Evolutionary conservation across 2,329 filamentous ascomycete genomes (phyloP), one percentile per base, ranked within the genome.

Genomic region (Alternaria atra): DNA sequence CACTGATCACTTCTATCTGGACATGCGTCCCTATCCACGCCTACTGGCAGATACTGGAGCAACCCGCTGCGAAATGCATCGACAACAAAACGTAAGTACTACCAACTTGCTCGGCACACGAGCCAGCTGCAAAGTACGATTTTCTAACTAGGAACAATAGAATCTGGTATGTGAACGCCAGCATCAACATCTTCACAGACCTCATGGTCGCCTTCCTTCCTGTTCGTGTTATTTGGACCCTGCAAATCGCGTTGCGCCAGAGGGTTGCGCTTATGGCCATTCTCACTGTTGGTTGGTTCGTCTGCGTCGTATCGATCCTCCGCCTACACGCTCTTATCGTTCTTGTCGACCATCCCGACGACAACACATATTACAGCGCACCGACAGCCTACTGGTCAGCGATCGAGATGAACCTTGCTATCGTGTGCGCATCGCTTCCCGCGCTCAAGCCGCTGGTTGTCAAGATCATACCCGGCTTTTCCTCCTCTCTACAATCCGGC

Each of bases 401-500:
- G 2, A 70, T 77, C 57, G 74, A 77, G 60, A 55, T 72, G 17
- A 76, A 77, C 34, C 64, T 77, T 1, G 69, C 65, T 7, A 75
- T 77, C 32, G 68, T 77, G 0, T 77, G 75, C 61, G 75, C 75
- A 23, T 76, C 67, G 2, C 59, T 69, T 7, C 74, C 74, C 1
- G 69, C 73, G 6, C 68, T 76, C 6, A 75, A 74, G 51, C 73
- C 73, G 0, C 58, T 76, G 9, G 29, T 74, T 15, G 65, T 70
- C 50, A 67, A 42, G 10, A 57, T 73, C 25, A 55, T 71, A 29
- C 72, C 72, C 12, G 60, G 50, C 6, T 73, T 74, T 51, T 64
- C 66, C 1, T 61, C 61, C 9, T 60, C 60, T 4, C n/a, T 35
- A 20, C 23, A 59, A 2, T 52, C 60, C 35, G 67, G 58, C 25